Conservation (phyloP, 352 stramenopile species). For the Phytopythium delawarense region DNA sequence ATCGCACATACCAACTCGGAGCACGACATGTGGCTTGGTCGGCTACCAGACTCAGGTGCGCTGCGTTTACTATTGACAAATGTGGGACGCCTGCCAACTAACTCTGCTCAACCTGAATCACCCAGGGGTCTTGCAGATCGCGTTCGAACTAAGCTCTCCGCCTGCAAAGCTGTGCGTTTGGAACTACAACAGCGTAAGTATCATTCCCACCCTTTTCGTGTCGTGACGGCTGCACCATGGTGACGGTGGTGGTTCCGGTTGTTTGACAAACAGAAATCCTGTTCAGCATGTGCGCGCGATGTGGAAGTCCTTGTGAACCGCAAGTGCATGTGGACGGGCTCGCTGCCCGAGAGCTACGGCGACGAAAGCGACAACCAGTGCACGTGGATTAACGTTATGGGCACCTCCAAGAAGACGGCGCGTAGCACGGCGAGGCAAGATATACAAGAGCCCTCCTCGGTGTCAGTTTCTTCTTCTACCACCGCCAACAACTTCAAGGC, state of each 20-base stretch:
- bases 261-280: slow-evolving; percentile 20
- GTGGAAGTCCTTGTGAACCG: slow-evolving; percentile 59
- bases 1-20: slow-evolving; percentile 57
- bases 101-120: neutral
- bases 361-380: slow-evolving; percentile 63
- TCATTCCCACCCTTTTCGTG: neutral
- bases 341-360: slow-evolving; percentile 64
- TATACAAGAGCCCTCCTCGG: neutral
- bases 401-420: slow-evolving; percentile 28
- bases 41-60: slow-evolving; percentile 47
- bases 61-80: neutral
- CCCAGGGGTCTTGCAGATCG: slow-evolving; percentile 47
- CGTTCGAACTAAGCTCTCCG: slow-evolving; percentile 30
- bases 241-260: neutral
- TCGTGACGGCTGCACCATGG: neutral
- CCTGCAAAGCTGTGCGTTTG: slow-evolving; percentile 74
- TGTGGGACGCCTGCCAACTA: neutral
- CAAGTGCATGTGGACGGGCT: slow-evolving; percentile 72
- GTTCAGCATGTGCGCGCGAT: slow-evolving; percentile 51
- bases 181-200: slow-evolving; percentile 76
- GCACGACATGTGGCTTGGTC: slow-evolving; percentile 77
- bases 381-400: slow-evolving; percentile 58
- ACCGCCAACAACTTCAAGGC: neutral
- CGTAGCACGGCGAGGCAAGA: slow-evolving; percentile 15
- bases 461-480: neutral